Evolutionary conservation across 495 filamentous ascomycete species (phyloP).

Genomic region (Penicillium cosmopolitanum): DNA sequence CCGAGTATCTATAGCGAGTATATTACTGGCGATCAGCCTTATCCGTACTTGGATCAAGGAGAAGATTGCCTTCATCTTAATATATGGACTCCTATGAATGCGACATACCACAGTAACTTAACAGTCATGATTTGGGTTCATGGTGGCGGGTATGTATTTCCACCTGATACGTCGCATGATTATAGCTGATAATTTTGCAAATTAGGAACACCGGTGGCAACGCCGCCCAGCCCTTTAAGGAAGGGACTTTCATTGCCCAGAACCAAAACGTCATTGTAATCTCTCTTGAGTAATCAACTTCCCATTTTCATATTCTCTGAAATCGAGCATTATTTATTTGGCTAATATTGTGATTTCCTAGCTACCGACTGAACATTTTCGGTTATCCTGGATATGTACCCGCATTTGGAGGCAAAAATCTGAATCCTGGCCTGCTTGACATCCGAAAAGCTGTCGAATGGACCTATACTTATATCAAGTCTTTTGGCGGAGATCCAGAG

Average conservation of each 20-base stretch:
- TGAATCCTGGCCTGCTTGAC: background rate
- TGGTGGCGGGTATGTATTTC: background rate
- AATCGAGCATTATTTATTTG: no score
- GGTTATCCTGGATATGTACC: background rate
- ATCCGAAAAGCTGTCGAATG: background rate
- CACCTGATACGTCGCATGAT: no score
- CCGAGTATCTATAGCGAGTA: background rate
- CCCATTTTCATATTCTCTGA: background rate
- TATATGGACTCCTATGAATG: background rate
- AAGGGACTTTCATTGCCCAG: background rate
- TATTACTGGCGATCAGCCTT: background rate
- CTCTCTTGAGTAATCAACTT: background rate
- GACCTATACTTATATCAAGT: background rate
- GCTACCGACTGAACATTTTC: background rate
- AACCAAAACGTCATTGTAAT: background rate
- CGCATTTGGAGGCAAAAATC: background rate
- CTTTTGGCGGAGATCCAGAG: background rate
- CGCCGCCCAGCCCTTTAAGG: background rate
- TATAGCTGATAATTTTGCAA: background rate
- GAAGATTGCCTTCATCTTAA: background rate
- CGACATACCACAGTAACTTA: background rate
- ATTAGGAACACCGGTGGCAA: background rate
- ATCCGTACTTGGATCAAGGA: background rate
- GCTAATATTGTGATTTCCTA: background rate
- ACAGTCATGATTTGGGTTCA: background rate